Base-by-base conservation (phyloP, 345 rosid species). In the Pseudoturritis turrita region DNA sequence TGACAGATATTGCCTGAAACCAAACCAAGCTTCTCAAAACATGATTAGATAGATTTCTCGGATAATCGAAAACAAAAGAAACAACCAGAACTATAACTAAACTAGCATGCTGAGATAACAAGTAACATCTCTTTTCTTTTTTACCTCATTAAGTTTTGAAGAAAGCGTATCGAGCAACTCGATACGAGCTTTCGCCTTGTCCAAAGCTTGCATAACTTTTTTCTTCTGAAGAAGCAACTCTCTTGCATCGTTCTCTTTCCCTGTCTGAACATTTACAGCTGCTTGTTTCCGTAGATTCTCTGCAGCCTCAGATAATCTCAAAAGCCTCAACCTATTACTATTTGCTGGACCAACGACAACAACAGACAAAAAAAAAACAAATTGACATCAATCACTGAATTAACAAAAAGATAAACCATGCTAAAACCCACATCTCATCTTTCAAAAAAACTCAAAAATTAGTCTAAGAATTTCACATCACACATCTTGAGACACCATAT, bases 211-310 rank as follows among this genome's bases (percentile, higher is more conserved):
- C 87, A 87, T 72, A 57, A 93, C 89, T 79, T 82, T 93, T 82
- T 88, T 87, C 88, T 90, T 93, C 83, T 93, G 97, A 70, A 81
- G 71, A 64, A 90, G 94, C 21, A 88, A 58, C 15, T 88, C 89
- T 76, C 90, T 85, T 4, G 98, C 97, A 46, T 90, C 96, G 76
- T 83, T 78, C 59, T 86, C 97, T 66, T 83, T 85, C 35, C 97
- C 96, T 5, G 75, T 83, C 54, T 77, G 81, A 71, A 93, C 75
- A 74, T 76, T 81, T 8, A 86, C 54, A 72, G 91, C 81, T 28
- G 98, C 98, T 84, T 86, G 90, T 12, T 79, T 82, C 51, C 80
- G 83, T 56, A 90, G 88, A 79, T 88, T 93, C 85, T 93, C 94
- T 13, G 90, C 98, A 3, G 90, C 93, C 78, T 90, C 90, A 0